These are phyloP conservation scores for Patellifolia procumbens DNA, from an alignment of 179 eudicot species.

Conservation along the genomic window DNA sequence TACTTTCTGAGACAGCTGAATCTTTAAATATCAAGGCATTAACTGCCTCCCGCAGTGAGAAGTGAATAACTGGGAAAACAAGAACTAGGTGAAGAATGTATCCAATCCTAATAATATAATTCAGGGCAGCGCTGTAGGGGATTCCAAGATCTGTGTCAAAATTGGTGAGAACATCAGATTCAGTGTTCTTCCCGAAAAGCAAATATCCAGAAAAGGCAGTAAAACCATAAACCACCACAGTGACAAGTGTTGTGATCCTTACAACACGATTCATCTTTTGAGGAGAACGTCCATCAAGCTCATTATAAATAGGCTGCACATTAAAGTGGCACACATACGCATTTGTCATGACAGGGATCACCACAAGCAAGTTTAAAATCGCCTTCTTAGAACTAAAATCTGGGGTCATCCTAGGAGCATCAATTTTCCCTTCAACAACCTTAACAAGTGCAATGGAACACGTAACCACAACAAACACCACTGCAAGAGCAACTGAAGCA, in stretches of 20 bases:
- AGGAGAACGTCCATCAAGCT: conserved; percentile 73
- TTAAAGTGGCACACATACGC: conserved; percentile 94
- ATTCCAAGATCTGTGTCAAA: conserved; percentile 85
- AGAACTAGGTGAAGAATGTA: conserved; percentile 82
- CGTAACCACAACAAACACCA: conserved; percentile 72
- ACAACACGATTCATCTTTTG: conserved; percentile 81
- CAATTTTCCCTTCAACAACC: conserved; percentile 72
- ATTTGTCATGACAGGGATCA: conserved; percentile 91
- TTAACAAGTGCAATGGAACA: conserved; percentile 60
- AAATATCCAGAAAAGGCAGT: conserved; percentile 86
- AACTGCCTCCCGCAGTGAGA: conserved; percentile 83
- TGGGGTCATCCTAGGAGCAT: conserved; percentile 71
- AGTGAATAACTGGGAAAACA: conserved; percentile 92
- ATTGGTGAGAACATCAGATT: conserved; percentile 80
- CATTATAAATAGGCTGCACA: conserved; percentile 89
- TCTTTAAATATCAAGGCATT: conserved; percentile 60
- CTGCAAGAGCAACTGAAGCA: conserved; percentile 87
- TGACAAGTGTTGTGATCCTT: conserved; percentile 66
- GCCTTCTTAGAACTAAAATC: conserved; percentile 77
- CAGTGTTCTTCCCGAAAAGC: conserved; percentile 76
- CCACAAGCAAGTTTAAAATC: conserved; percentile 79
- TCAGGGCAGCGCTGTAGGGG: conserved; percentile 65
- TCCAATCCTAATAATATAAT: conserved; percentile 79
- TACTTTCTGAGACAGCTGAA: conserved; percentile 60
- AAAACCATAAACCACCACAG: conserved; percentile 68